Percentiles rank a stretch among this genome's conserved stretches.
These are phyloP conservation scores for Colletotrichum paranaense DNA, from an alignment of 2,329 filamentous ascomycete genomes.

Conservation along the genomic window DNA sequence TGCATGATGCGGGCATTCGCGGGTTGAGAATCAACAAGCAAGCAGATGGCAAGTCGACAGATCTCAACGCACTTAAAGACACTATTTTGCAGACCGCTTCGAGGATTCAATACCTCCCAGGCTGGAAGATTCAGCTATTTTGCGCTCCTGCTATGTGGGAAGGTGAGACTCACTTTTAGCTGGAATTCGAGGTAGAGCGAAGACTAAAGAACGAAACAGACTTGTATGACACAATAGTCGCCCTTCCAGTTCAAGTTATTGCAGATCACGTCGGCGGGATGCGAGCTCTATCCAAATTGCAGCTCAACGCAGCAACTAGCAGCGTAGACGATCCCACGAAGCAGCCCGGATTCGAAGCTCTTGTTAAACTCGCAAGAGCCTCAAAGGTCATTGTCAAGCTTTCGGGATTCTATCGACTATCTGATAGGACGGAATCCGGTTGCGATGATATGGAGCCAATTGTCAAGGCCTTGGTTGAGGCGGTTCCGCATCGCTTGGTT, in stretches of 20 bases:
- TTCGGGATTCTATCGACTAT: constrained; percentile 9
- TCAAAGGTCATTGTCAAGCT: constrained; percentile 13
- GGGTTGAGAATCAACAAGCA: constrained; percentile 16
- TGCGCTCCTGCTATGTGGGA: constrained; percentile 3
- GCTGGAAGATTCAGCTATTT: constrained; percentile 14
- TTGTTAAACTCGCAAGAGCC: background rate
- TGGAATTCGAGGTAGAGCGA: background rate
- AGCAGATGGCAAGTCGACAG: background rate
- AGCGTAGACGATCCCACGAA: background rate
- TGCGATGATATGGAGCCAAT: constrained; percentile 18
- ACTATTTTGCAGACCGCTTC: background rate
- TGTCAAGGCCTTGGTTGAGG: background rate
- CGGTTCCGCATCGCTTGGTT: constrained; percentile 10
- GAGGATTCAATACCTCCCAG: background rate
- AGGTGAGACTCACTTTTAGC: background rate
- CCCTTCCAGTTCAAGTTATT: constrained; percentile 4
- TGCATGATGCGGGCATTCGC: background rate
- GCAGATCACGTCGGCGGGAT: constrained; percentile 26
- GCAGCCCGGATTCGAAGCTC: background rate
- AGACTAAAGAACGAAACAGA: background rate
- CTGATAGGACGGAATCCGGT: background rate
- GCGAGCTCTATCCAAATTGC: constrained; percentile 1
- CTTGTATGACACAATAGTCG: background rate
- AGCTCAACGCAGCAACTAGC: background rate
- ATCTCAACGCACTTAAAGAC: background rate